A percentile compares a stretch with the other conserved stretches of the same genome.
Evolutionary conservation across 495 filamentous ascomycete species (phyloP).

Genomic region (Penicillium goetzii): DNA sequence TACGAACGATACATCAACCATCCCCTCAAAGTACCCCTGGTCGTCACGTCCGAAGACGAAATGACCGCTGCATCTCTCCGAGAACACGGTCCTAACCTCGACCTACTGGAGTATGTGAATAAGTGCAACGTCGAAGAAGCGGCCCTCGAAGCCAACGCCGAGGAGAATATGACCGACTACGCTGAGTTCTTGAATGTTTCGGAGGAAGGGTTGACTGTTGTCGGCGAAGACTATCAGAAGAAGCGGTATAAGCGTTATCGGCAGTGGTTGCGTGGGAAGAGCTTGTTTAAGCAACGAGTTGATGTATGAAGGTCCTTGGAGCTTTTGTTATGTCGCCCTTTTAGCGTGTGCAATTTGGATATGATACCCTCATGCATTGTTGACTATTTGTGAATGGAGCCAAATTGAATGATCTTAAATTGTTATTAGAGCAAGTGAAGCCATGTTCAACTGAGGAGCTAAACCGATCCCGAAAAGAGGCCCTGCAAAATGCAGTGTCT

Average conservation of each 20-base stretch:
- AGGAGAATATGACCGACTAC: conserved; percentile 76
- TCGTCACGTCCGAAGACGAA: conserved; percentile 71
- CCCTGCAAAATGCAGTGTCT: neutral
- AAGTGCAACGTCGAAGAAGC: conserved; percentile 46
- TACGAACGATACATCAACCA: conserved; percentile 91
- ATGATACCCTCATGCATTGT: conserved; percentile 26
- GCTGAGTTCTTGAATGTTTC: conserved; percentile 72
- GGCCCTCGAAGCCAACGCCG: conserved; percentile 44
- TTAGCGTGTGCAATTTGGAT: conserved; percentile 20
- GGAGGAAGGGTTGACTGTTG: conserved; percentile 86
- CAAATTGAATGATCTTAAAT: neutral
- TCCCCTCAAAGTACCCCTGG: conserved; percentile 85
- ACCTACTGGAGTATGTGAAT: conserved; percentile 76
- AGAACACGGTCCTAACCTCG: conserved; percentile 55
- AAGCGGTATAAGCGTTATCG: conserved; percentile 95
- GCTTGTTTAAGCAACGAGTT: conserved; percentile 87
- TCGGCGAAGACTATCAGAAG: conserved; percentile 78
- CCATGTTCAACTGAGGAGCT: neutral
- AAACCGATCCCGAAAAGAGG: neutral
- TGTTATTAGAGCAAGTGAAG: neutral
- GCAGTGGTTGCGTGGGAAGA: conserved; percentile 92
- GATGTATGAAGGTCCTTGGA: conserved; percentile 49
- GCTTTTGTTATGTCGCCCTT: conserved; percentile 13
- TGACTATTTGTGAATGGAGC: neutral
- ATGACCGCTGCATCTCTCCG: conserved; percentile 46